Evolutionary conservation across 495 filamentous ascomycete genomes (phyloP).

Genomic region (Trichoderma virens): DNA sequence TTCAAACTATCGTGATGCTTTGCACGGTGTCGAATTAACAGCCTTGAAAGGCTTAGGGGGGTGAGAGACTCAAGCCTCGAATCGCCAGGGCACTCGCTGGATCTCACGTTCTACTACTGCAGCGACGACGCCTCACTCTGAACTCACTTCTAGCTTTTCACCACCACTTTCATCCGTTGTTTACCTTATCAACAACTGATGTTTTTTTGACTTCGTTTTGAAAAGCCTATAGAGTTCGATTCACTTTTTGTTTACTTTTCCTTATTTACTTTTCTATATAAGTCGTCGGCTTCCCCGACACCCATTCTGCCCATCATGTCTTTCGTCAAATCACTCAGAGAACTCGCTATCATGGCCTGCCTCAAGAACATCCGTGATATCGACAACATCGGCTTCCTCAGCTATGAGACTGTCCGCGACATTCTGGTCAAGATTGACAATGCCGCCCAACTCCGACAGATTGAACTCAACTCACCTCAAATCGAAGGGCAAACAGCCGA

Average conservation of each 20-base stretch:
- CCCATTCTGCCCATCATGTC: slow-evolving; percentile 4
- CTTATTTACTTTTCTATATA: neutral
- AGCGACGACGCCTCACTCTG: neutral
- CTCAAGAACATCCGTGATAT: slow-evolving; percentile 16
- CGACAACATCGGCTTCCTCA: slow-evolving; percentile 11
- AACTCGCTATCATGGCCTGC: slow-evolving; percentile 21
- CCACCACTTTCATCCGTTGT: too few species aligned
- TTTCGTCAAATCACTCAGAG: slow-evolving; percentile 21
- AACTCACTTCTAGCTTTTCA: neutral
- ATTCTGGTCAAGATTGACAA: slow-evolving; percentile 21
- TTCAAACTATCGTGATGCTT: neutral
- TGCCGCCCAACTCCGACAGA: slow-evolving; percentile 18
- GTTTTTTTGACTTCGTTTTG: too few species aligned
- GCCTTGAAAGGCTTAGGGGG: neutral
- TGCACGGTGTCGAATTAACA: neutral
- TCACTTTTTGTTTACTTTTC: neutral
- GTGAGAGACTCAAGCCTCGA: neutral
- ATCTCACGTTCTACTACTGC: too few species aligned
- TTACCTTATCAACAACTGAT: too few species aligned
- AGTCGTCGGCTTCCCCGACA: too few species aligned
- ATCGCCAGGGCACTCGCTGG: neutral
- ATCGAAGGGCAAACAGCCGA: slow-evolving; percentile 19
- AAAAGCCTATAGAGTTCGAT: too few species aligned
- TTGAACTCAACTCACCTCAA: slow-evolving; percentile 23
- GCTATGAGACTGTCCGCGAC: slow-evolving; percentile 12